A percentile compares a stretch with the other conserved stretches of the same genome.
Evolutionary conservation across 108 stramenopile genomes (phyloP).

Genomic region (Pseudonitzschia pungens): DNA sequence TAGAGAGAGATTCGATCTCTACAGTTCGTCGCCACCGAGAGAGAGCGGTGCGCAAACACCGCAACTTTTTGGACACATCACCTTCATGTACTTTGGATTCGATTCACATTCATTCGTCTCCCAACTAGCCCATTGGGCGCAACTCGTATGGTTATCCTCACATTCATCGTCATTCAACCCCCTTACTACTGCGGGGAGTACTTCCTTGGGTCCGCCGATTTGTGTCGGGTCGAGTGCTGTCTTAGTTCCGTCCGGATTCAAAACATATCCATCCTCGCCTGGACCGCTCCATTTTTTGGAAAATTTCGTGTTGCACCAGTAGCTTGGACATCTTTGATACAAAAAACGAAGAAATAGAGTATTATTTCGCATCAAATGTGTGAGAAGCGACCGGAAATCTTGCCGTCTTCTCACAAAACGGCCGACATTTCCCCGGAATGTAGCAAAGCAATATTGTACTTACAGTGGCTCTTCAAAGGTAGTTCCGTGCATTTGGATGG

Average conservation of each 20-base stretch:
- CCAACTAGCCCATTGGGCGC: conserved; percentile 11
- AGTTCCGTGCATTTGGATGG: conserved; percentile 53
- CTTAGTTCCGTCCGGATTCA: conserved; percentile 22
- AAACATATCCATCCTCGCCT: conserved; percentile 41
- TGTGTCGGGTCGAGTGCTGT: conserved; percentile 14
- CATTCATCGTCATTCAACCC: conserved; percentile 5
- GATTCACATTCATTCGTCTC: conserved; percentile 16
- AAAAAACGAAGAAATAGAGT: background rate
- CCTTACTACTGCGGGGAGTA: no score
- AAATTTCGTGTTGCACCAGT: conserved; percentile 18
- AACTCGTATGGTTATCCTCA: conserved; percentile 3
- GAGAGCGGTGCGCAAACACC: conserved; percentile 10
- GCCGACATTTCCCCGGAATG: no score
- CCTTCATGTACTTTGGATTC: conserved; percentile 11
- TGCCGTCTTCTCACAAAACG: background rate
- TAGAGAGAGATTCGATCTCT: background rate
- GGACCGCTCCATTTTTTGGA: conserved; percentile 33
- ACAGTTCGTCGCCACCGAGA: background rate
- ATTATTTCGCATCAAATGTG: no score
- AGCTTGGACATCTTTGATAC: conserved; percentile 44
- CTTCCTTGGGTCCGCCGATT: background rate
- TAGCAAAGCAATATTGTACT: background rate
- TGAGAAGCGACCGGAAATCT: background rate
- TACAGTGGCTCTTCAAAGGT: conserved; percentile 55
- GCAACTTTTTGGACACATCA: conserved; percentile 16